Conservation (phyloP, 257 asterid species). For the Penstemon eatonii region DNA sequence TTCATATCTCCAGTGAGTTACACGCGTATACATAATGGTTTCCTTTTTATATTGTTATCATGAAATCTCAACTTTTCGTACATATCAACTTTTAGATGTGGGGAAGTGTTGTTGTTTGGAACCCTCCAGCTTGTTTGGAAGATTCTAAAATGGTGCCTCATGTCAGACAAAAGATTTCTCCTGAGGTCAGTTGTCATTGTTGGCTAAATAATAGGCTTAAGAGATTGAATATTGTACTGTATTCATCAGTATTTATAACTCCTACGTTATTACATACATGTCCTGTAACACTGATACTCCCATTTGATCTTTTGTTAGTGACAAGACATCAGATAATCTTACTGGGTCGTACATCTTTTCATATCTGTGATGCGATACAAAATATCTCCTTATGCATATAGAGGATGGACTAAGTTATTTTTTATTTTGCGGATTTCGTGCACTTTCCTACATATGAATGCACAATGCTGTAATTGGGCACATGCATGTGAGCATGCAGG, state of each 20-base stretch:
- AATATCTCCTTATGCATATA: not conserved
- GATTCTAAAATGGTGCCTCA: conserved; percentile 38
- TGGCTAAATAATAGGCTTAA: conserved; percentile 3
- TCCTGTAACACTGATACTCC: not conserved
- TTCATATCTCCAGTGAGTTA: conserved; percentile 90
- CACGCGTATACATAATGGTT: conserved; percentile 18
- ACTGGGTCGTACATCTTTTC: conserved; percentile 6
- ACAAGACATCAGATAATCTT: not conserved
- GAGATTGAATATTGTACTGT: not conserved
- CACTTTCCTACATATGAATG: not conserved
- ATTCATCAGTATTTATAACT: conserved; percentile 8
- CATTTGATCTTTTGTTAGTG: not conserved
- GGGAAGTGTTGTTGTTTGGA: conserved; percentile 96
- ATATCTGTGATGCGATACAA: not conserved
- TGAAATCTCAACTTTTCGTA: conserved; percentile 26
- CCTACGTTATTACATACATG: not conserved
- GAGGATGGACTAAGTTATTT: not conserved
- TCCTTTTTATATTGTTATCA: conserved; percentile 29
- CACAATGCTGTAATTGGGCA: not conserved
- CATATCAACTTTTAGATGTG: conserved; percentile 68
- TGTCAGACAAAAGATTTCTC: conserved; percentile 56
- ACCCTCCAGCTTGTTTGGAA: conserved; percentile 68
- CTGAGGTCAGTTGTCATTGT: conserved; percentile 55
- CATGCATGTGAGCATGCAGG: not conserved
- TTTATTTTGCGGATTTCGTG: not conserved